Evolutionary conservation across 2,329 filamentous ascomycete genomes (phyloP).

Genomic region (Paracoccidioides brasiliensis): DNA sequence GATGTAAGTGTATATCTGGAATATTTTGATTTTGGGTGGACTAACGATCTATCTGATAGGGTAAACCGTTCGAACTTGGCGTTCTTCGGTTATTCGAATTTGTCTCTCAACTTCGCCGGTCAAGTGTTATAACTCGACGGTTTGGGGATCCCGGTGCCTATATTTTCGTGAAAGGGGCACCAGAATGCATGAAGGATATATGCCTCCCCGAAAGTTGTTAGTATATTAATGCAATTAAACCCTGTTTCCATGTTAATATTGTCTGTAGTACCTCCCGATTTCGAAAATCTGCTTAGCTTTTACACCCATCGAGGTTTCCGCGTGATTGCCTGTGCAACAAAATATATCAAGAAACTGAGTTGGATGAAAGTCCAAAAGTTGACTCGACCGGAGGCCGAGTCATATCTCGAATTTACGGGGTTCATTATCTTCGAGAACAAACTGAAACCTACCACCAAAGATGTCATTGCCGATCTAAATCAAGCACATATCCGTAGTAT

Average conservation of each 20-base stretch:
- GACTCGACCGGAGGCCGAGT: constrained; percentile 74
- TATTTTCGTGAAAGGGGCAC: constrained; percentile 90
- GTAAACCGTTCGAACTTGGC: constrained; percentile 64
- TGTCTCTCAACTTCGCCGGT: constrained; percentile 77
- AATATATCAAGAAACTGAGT: constrained; percentile 72
- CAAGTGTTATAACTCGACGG: constrained; percentile 81
- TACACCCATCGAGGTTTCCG: constrained; percentile 95
- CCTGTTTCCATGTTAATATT: constrained; percentile 16
- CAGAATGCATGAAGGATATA: constrained; percentile 91
- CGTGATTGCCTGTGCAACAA: constrained; percentile 89
- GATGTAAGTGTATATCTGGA: constrained; percentile 5
- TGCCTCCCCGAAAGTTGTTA: constrained; percentile 68
- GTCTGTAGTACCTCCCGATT: constrained; percentile 61
- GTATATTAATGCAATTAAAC: constrained; percentile 19
- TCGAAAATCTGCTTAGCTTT: constrained; percentile 73
- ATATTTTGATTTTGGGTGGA: background rate
- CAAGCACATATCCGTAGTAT: constrained; percentile 75
- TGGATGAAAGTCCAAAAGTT: constrained; percentile 95
- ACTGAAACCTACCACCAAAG: constrained; percentile 72
- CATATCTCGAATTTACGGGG: constrained; percentile 70
- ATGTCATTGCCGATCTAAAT: constrained; percentile 67
- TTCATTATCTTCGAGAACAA: constrained; percentile 99
- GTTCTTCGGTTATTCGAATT: constrained; percentile 88
- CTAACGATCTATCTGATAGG: constrained; percentile 1
- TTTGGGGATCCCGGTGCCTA: constrained; percentile 75